phyloP scores from a whole-genome alignment of 768 basidiomycete species.

The Tylopilus intermedius region DNA sequence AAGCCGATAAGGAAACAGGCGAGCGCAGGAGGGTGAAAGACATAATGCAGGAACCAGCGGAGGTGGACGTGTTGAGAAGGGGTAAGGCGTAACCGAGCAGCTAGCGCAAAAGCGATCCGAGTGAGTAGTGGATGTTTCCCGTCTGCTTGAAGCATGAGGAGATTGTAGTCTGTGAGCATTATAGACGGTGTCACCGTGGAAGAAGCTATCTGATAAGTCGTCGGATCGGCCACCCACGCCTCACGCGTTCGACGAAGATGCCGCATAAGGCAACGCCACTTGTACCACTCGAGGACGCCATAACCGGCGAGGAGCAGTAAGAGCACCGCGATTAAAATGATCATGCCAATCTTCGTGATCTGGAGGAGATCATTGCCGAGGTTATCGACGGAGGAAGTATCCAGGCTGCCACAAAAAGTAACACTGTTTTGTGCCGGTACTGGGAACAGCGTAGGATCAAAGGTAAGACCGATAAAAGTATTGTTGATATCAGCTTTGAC shows the following conservation, averaged over 20 bases:
- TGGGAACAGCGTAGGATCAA: conserved; percentile 70
- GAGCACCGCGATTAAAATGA: conserved; percentile 69
- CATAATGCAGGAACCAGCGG: conserved; percentile 86
- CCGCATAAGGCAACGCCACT: conserved; percentile 66
- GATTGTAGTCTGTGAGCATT: conserved; percentile 67
- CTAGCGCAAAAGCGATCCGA: conserved; percentile 53
- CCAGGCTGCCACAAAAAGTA: conserved; percentile 71
- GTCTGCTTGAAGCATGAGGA: conserved; percentile 68
- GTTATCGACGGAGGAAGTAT: conserved; percentile 82
- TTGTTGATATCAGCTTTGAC: conserved; percentile 87
- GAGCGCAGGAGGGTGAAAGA: conserved; percentile 87
- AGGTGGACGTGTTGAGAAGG: conserved; percentile 63
- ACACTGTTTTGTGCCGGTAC: conserved; percentile 67
- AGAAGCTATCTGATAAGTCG: conserved; percentile 39
- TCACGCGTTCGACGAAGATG: conserved; percentile 69
- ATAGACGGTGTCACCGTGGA: conserved; percentile 43
- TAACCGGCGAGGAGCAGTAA: conserved; percentile 69
- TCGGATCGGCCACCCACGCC: conserved; percentile 74
- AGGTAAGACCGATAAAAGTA: conserved; percentile 68
- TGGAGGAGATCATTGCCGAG: conserved; percentile 75
- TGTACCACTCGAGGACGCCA: conserved; percentile 82
- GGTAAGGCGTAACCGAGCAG: conserved; percentile 47
- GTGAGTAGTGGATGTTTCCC: conserved; percentile 71
- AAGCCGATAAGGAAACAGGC: conserved; percentile 91
- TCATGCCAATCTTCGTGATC: conserved; percentile 71